A percentile compares a stretch with the other conserved stretches of the same genome.
Evolutionary conservation across 352 stramenopile genomes (phyloP).

Genomic region (Globisporangium apiculatum): DNA sequence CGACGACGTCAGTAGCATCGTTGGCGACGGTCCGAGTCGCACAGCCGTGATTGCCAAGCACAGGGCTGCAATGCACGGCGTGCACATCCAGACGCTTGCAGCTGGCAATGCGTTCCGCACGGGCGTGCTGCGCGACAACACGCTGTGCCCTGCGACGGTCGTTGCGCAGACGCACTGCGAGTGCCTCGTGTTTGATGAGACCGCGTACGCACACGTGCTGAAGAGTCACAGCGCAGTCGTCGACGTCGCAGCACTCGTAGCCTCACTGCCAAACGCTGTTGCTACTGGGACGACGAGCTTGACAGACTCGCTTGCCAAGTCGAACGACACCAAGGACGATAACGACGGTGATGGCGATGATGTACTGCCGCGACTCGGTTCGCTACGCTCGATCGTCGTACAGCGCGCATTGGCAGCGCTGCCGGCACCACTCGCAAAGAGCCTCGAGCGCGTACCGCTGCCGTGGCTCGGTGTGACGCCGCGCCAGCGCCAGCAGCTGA

Average conservation of each 20-base stretch:
- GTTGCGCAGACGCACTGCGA: conserved; percentile 50
- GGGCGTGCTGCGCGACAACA: conserved; percentile 33
- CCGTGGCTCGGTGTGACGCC: conserved; percentile 23
- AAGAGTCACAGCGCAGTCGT: conserved; percentile 25
- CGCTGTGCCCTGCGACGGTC: conserved; percentile 37
- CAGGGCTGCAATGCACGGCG: conserved; percentile 33
- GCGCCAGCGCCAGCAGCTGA: conserved; percentile 30
- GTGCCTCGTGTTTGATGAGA: conserved; percentile 42
- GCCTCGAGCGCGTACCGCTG: conserved; percentile 20
- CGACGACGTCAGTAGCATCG: not conserved
- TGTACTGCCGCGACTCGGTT: not conserved
- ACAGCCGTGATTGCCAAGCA: conserved; percentile 16
- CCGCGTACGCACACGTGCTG: conserved; percentile 28
- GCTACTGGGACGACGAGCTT: too few relatives aligned
- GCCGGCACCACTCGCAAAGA: conserved; percentile 16
- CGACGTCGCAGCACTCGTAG: conserved; percentile 14
- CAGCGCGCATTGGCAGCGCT: conserved; percentile 7
- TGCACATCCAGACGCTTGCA: conserved; percentile 53
- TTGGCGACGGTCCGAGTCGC: not conserved
- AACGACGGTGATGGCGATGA: not conserved
- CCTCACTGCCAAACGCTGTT: not conserved
- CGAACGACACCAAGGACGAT: not conserved
- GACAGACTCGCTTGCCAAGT: not conserved
- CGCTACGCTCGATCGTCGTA: conserved; percentile 7
- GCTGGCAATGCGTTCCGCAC: conserved; percentile 46